These are phyloP conservation scores for Aschersonia sp. DNA, from an alignment of 2,329 filamentous ascomycete species.

Conservation along the genomic window DNA sequence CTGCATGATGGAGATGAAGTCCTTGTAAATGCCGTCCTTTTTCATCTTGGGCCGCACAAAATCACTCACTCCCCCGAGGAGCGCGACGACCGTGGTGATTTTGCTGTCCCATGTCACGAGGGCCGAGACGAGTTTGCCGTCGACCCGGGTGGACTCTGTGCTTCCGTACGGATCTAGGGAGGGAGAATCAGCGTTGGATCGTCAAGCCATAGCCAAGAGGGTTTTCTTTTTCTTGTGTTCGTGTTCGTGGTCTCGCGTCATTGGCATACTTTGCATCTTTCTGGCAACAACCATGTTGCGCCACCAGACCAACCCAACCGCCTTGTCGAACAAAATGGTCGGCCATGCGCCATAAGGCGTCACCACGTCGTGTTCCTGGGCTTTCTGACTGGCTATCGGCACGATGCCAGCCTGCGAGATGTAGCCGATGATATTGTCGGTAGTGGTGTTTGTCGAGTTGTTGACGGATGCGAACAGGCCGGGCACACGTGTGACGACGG, in stretches of 20 bases:
- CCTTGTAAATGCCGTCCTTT: slow-evolving; percentile 19
- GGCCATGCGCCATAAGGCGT: slow-evolving; percentile 25
- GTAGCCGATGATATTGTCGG: slow-evolving; percentile 21
- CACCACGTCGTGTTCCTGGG: slow-evolving; percentile 24
- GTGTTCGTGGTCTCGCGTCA: not conserved
- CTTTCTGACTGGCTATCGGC: slow-evolving; percentile 22
- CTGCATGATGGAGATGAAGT: slow-evolving; percentile 18
- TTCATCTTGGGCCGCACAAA: slow-evolving; percentile 23
- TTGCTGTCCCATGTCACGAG: slow-evolving; percentile 29
- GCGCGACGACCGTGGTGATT: slow-evolving; percentile 22
- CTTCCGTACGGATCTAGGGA: slow-evolving; percentile 19
- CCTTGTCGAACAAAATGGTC: slow-evolving; percentile 20
- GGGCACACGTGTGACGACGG: slow-evolving; percentile 18
- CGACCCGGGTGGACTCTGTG: slow-evolving; percentile 22
- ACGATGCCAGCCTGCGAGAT: slow-evolving; percentile 26
- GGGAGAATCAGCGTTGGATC: too few species aligned
- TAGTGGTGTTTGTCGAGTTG: slow-evolving; percentile 22
- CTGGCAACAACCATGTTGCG: slow-evolving; percentile 24
- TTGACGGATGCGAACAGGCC: slow-evolving; percentile 27
- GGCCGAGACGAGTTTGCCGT: slow-evolving; percentile 22
- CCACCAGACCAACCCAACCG: slow-evolving; percentile 26
- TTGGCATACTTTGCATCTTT: slow-evolving; percentile 27
- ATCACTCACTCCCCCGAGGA: slow-evolving; percentile 22
- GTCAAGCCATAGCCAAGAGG: not conserved
- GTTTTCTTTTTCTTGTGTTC: not conserved